Percentiles rank a stretch among this genome's conserved stretches.
Evolutionary conservation across 2,329 filamentous ascomycete genomes (phyloP).

Genomic region (Penicillium palitans): DNA sequence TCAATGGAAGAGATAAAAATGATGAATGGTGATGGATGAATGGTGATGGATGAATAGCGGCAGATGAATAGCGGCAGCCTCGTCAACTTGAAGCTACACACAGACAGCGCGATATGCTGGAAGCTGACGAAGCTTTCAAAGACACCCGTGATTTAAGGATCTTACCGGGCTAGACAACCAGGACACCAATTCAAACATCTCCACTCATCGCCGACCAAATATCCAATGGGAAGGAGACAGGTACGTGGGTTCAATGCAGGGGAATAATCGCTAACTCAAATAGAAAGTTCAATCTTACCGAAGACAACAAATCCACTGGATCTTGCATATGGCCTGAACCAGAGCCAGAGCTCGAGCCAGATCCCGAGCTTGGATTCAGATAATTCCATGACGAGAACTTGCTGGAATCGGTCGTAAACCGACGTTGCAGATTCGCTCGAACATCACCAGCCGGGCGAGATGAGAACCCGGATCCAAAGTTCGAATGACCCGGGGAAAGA

Average conservation of each 20-base stretch:
- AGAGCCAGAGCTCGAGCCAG: conserved; percentile 48
- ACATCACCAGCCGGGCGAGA: conserved; percentile 61
- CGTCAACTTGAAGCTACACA: neutral
- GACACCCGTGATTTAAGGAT: neutral
- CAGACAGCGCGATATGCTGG: neutral
- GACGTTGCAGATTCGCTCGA: conserved; percentile 76
- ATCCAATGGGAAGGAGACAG: neutral
- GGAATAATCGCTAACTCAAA: neutral
- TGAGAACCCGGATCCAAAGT: conserved; percentile 60
- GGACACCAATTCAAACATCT: neutral
- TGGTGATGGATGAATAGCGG: neutral
- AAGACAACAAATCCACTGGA: conserved; percentile 54
- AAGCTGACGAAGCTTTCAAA: neutral
- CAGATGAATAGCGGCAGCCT: neutral
- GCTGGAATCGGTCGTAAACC: conserved; percentile 90
- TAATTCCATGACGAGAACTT: conserved; percentile 73
- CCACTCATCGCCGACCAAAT: neutral
- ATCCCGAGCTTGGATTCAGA: conserved; percentile 59
- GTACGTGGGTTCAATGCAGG: neutral
- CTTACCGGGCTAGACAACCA: neutral
- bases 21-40: neutral
- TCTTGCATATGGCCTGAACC: conserved; percentile 44
- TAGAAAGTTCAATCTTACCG: conserved; percentile 44
- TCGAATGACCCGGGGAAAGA: conserved; percentile 67
- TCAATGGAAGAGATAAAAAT: neutral